A percentile compares a stretch with the other conserved stretches of the same genome.
These are phyloP conservation scores for Paramyrothecium roridum DNA, from an alignment of 2,329 filamentous ascomycete species.

Conservation along the genomic window DNA sequence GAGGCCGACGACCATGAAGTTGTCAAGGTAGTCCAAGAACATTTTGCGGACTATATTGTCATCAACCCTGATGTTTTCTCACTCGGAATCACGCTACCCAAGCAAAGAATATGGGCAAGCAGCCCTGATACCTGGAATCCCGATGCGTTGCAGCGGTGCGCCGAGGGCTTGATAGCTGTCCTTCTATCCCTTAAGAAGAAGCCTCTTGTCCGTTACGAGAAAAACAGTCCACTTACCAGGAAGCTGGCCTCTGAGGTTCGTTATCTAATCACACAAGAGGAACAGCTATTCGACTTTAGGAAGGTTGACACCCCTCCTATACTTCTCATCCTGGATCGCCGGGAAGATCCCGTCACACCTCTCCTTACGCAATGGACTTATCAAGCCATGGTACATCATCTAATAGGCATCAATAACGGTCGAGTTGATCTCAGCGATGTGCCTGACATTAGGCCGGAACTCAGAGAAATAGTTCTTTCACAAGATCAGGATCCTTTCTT, in stretches of 20 bases:
- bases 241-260: slow-evolving; percentile 91
- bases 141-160: slow-evolving; percentile 80
- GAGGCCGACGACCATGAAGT: slow-evolving; percentile 98
- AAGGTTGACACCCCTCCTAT: slow-evolving; percentile 94
- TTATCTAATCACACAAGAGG: slow-evolving; percentile 92
- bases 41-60: slow-evolving; percentile 94
- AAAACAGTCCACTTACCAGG: slow-evolving; percentile 83
- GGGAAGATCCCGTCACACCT: slow-evolving; percentile 93
- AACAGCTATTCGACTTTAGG: slow-evolving; percentile 93
- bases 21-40: slow-evolving; percentile 88
- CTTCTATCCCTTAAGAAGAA: slow-evolving; percentile 94
- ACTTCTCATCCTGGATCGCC: slow-evolving; percentile 81
- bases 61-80: slow-evolving; percentile 93
- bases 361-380: slow-evolving; percentile 98
- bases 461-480: slow-evolving; percentile 91
- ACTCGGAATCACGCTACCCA: slow-evolving; percentile 68
- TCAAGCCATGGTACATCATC: slow-evolving; percentile 98
- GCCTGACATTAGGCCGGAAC: slow-evolving; percentile 78
- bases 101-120: slow-evolving; percentile 75
- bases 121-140: slow-evolving; percentile 87
- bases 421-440: slow-evolving; percentile 83
- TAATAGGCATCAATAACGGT: slow-evolving; percentile 93
- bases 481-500: slow-evolving; percentile 99
- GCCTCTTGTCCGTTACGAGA: slow-evolving; percentile 89
- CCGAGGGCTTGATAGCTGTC: slow-evolving; percentile 81